Conservation (phyloP, 306 rosid genomes). For the Gleditsia sinensis region DNA sequence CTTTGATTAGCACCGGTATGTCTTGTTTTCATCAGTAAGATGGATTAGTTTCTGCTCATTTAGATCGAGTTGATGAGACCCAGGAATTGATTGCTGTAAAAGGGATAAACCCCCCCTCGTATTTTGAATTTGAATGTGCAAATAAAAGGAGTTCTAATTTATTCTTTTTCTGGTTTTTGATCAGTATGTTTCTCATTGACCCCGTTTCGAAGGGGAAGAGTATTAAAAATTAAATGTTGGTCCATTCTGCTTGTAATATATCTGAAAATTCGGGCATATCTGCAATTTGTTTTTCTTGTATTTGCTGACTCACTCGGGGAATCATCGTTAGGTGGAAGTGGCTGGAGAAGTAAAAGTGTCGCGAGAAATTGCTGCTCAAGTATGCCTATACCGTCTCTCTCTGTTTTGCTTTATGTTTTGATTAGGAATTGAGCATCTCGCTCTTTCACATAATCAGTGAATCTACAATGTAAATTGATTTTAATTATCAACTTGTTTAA, state of each 20-base stretch:
- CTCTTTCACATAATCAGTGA: background rate
- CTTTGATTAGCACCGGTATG: constrained; percentile 28
- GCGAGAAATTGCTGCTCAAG: constrained; percentile 27
- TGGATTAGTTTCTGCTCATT: background rate
- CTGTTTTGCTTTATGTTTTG: background rate
- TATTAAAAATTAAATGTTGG: background rate
- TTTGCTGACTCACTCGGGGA: background rate
- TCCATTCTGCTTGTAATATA: background rate
- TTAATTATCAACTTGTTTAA: background rate
- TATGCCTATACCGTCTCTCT: background rate
- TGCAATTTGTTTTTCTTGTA: background rate
- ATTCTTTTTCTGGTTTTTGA: background rate
- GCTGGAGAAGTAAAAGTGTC: constrained; percentile 41
- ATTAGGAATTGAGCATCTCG: background rate
- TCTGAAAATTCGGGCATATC: background rate
- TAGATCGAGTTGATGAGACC: background rate
- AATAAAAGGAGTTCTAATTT: background rate
- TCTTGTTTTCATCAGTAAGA: background rate
- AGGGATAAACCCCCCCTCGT: background rate
- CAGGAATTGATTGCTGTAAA: background rate
- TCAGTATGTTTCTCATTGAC: background rate
- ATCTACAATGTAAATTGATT: background rate
- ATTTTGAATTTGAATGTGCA: background rate
- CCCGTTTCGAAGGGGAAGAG: background rate
- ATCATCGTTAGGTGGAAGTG: constrained; percentile 42